Base-by-base conservation (phyloP, 2,329 filamentous ascomycete genomes). In the Colletotrichum orbiculare region DNA sequence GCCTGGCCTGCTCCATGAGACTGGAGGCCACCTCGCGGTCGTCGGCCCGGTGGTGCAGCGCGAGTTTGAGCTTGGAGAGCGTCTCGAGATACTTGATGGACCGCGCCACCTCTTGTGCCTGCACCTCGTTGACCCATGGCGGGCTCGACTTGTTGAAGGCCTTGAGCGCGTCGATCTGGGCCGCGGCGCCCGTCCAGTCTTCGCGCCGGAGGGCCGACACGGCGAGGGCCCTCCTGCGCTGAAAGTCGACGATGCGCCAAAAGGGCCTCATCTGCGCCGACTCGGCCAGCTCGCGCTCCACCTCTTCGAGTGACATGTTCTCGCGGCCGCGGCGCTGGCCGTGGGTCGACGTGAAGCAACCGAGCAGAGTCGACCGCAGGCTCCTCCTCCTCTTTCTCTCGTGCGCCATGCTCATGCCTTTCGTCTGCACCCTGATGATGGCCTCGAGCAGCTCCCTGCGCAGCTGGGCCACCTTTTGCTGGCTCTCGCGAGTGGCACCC, bases 231-330 rank as follows among this genome's bases (percentile, higher is more conserved):
- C 60, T 54, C 39, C 10, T 53, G 25, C 60, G 53, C 60, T 58
- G 54, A 54, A 66, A 66, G 12, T 13, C 25, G 8, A 37, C 49
- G 11, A 66, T n/a, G 34, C 54, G 59, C 64, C 64, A 66, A 15
- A 64, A 60, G 15, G 9, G 9, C 15, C 13, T 37, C 13, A 4
- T 15, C 13, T 54, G 35, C 6, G 38, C 45, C 5, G 48, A 35
- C n/a, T 50, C 33, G 7, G 49, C 12, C 43, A 25, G 17, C 39
- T 12, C 38, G 15, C 25, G 25, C 38, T 49, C 34, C 33, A 12
- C 39, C 17, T 43, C 17, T 15, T 37, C n/a, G 12, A 37, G 47
- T 12, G 25, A 3, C 46, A 42, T 12, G 38, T n/a, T 7, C 15
- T 50, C 25, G 13, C 25, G 25, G 1, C 43, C 55, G 38, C 39